Conservation (phyloP, 2,329 filamentous ascomycete species). For the Fusarium sp. region DNA sequence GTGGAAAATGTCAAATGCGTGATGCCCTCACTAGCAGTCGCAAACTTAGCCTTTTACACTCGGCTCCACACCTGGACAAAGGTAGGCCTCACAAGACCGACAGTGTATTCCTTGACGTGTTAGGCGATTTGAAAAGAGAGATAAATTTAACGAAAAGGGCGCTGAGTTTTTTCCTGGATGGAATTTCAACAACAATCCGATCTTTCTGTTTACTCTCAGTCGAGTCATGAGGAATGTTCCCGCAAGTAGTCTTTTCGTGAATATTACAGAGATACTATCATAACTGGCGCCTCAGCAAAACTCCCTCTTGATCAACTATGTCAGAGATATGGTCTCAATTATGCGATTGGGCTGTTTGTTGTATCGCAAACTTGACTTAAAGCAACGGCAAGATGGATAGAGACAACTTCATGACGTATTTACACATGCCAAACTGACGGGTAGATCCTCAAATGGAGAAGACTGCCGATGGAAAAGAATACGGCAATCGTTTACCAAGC, state of each 20-base stretch:
- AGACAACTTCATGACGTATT: neutral
- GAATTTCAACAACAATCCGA: accelerated
- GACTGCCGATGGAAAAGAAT: neutral
- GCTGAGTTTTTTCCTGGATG: neutral
- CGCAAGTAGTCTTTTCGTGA: accelerated
- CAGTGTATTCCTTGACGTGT: neutral
- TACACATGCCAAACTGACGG: neutral
- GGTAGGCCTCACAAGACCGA: no score
- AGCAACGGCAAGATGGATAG: accelerated
- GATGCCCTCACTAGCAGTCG: neutral
- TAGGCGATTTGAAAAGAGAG: accelerated
- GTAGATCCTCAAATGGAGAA: accelerated
- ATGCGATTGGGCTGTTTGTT: neutral
- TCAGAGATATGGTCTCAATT: neutral
- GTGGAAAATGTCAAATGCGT: neutral
- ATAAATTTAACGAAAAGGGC: no score
- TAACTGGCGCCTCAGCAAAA: no score
- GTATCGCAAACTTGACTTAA: neutral
- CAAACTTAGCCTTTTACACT: neutral
- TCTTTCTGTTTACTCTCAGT: no score
- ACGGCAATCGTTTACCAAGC: no score
- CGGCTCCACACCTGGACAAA: neutral
- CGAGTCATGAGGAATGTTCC: accelerated
- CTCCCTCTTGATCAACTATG: no score
- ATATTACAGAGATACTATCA: neutral